phyloP scores from a whole-genome alignment of 495 filamentous ascomycete species.

The Delitschia confertaspora region DNA sequence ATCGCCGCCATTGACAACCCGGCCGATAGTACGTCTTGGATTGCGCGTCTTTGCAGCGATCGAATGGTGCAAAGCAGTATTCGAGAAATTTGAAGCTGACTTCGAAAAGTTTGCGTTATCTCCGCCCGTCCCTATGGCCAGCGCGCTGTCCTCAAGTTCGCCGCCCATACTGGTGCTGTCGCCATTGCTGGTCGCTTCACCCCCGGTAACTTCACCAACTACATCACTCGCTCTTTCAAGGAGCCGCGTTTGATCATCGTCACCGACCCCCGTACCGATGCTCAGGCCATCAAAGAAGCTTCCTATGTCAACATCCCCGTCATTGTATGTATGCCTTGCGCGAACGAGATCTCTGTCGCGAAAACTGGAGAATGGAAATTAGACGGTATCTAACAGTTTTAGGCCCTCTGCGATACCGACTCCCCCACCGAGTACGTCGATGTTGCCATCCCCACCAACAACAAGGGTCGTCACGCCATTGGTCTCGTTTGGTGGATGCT shows the following conservation, averaged over 20 bases:
- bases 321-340: constrained; percentile 48
- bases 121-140: constrained; percentile 98
- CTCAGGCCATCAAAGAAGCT: constrained; percentile 99
- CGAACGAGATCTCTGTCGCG: neutral
- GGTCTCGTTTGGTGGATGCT: constrained; percentile 99
- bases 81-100: constrained; percentile 49
- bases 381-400: neutral
- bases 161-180: constrained; percentile 90
- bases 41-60: neutral
- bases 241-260: constrained; percentile 99
- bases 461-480: constrained; percentile 99
- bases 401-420: constrained; percentile 90
- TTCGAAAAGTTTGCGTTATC: constrained; percentile 70
- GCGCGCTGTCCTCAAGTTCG: constrained; percentile 98
- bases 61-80: neutral
- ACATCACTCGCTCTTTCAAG: constrained; percentile 99
- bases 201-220: constrained; percentile 99
- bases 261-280: constrained; percentile 97
- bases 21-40: constrained; percentile 54
- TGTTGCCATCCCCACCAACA: constrained; percentile 99
- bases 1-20: constrained; percentile 99
- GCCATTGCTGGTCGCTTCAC: constrained; percentile 99
- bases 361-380: too few relatives aligned
- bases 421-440: constrained; percentile 99
- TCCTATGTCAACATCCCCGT: constrained; percentile 99